phyloP scores from a whole-genome alignment of 768 basidiomycete genomes.

The Trametes coccinea region DNA sequence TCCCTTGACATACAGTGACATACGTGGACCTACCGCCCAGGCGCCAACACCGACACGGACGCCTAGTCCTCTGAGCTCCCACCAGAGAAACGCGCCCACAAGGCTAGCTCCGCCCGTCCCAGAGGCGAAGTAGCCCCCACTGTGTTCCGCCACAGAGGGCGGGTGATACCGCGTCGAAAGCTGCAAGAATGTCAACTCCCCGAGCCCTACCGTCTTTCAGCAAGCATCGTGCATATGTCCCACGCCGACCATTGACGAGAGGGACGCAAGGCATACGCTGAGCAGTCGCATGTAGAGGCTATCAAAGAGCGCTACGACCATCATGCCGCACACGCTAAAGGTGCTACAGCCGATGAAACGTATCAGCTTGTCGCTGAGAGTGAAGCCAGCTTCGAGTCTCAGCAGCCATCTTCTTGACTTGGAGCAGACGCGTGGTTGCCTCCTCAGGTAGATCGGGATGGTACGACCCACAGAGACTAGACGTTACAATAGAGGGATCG shows the following conservation, averaged over 20 bases:
- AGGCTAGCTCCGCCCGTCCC: slow-evolving; percentile 96
- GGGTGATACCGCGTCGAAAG: slow-evolving; percentile 82
- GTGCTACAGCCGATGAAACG: slow-evolving; percentile 75
- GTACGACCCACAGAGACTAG: too few species aligned
- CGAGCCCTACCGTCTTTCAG: slow-evolving; percentile 61
- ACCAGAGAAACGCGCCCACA: slow-evolving; percentile 92
- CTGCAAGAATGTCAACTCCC: slow-evolving; percentile 93
- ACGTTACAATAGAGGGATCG: too few species aligned
- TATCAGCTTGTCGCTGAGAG: too few species aligned
- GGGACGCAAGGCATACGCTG: slow-evolving; percentile 81
- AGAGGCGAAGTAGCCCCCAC: slow-evolving; percentile 90
- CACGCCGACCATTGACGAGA: slow-evolving; percentile 67
- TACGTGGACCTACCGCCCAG: slow-evolving; percentile 58
- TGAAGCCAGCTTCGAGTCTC: too few species aligned
- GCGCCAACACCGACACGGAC: slow-evolving; percentile 82
- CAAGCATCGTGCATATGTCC: neutral
- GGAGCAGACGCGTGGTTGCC: too few species aligned
- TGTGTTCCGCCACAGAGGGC: slow-evolving; percentile 67
- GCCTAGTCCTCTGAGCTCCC: slow-evolving; percentile 84
- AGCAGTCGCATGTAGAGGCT: slow-evolving; percentile 67
- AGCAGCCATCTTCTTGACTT: too few species aligned
- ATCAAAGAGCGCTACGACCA: slow-evolving; percentile 79
- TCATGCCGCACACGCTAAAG: slow-evolving; percentile 81
- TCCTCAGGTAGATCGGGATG: too few species aligned
- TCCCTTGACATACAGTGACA: neutral